Conservation (phyloP, 2,329 filamentous ascomycete genomes). For the Exophiala aquamarina region DNA sequence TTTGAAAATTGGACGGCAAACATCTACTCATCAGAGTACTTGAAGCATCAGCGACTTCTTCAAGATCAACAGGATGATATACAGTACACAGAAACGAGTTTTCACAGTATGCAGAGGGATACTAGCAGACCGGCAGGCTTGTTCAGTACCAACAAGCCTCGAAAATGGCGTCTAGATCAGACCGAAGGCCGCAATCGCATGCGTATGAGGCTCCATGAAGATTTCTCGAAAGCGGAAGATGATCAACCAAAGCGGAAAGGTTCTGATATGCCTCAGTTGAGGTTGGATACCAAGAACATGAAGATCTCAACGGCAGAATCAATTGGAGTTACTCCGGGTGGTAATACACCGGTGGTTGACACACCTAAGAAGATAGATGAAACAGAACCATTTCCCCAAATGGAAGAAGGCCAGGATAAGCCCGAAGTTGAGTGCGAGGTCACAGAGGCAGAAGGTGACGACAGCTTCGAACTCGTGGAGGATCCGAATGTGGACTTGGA, state of each 20-base stretch:
- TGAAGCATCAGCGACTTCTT: slow-evolving; percentile 82
- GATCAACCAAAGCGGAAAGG: slow-evolving; percentile 76
- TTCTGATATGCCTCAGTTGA: slow-evolving; percentile 51
- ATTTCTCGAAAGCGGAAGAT: slow-evolving; percentile 52
- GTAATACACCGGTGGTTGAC: slow-evolving; percentile 16
- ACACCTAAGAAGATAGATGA: slow-evolving; percentile 14
- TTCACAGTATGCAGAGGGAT: slow-evolving; percentile 76
- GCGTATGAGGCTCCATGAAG: slow-evolving; percentile 82
- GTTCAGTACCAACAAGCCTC: slow-evolving; percentile 63
- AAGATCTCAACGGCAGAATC: slow-evolving; percentile 43
- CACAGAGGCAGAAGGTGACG: slow-evolving; percentile 61
- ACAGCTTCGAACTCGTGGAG: slow-evolving; percentile 94
- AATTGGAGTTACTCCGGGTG: slow-evolving; percentile 37
- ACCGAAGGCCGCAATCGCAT: slow-evolving; percentile 95
- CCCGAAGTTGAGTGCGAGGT: slow-evolving; percentile 32
- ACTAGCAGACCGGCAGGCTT: slow-evolving; percentile 78
- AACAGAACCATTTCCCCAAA: slow-evolving; percentile 30
- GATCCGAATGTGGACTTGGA: slow-evolving; percentile 84
- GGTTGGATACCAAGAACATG: slow-evolving; percentile 46
- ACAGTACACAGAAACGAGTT: slow-evolving; percentile 71
- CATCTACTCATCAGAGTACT: slow-evolving; percentile 86
- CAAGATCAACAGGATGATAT: slow-evolving; percentile 95
- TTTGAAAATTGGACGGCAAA: slow-evolving; percentile 93
- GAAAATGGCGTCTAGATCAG: slow-evolving; percentile 90
- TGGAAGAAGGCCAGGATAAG: slow-evolving; percentile 33